A percentile compares a stretch with the other conserved stretches of the same genome.
phyloP scores from a whole-genome alignment of 176 grass and related monocot species.

The Cenchrus purpureus region DNA sequence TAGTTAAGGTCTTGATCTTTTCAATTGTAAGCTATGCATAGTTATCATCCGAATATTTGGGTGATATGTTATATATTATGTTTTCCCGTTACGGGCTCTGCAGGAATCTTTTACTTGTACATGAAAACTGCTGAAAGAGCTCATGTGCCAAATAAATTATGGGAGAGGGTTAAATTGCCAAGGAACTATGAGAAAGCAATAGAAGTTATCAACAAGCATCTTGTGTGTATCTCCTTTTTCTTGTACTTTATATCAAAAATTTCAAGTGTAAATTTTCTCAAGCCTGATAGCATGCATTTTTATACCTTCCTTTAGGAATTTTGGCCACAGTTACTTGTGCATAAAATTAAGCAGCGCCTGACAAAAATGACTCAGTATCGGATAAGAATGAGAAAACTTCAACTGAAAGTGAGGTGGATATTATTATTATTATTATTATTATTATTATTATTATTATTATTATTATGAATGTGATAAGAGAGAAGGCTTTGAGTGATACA shows the following conservation, averaged over 20 bases:
- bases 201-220: constrained; percentile 78
- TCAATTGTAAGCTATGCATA: neutral
- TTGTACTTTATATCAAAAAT: neutral
- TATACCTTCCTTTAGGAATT: constrained; percentile 58
- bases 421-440: neutral
- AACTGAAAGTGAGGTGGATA: constrained; percentile 89
- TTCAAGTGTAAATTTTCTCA: neutral
- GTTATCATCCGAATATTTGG: neutral
- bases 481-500: neutral
- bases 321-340: constrained; percentile 96
- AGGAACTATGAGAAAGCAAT: constrained; percentile 92
- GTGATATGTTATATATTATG: neutral
- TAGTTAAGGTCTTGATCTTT: neutral
- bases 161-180: constrained; percentile 88
- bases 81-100: neutral
- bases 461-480: neutral
- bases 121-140: constrained; percentile 99
- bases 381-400: constrained; percentile 93
- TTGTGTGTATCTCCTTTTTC: constrained; percentile 51
- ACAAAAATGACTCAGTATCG: constrained; percentile 98
- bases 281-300: neutral
- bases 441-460: too few relatives aligned
- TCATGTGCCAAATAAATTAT: constrained; percentile 90
- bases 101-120: constrained; percentile 93
- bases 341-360: constrained; percentile 88